phyloP scores from a whole-genome alignment of 352 stramenopile genomes.

The Globisporangium cystogenes region DNA sequence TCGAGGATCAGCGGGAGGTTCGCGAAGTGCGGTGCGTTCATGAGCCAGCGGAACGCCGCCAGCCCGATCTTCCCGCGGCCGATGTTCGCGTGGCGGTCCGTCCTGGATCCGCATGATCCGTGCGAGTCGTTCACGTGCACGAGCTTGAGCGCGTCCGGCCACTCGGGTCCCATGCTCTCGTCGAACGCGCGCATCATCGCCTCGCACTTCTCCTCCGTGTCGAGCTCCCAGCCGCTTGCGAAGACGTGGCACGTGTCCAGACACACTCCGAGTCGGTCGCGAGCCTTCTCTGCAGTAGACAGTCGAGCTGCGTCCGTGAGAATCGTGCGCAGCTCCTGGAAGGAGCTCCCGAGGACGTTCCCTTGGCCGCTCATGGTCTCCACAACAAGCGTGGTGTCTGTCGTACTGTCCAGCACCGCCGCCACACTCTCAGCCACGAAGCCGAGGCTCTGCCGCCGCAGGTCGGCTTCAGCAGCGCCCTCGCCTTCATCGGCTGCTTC shows the following conservation, averaged over 20 bases:
- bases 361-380: constrained; percentile 46
- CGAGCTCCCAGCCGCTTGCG: constrained; percentile 23
- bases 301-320: constrained; percentile 15
- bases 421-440: constrained; percentile 27
- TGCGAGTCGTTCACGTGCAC: constrained; percentile 48
- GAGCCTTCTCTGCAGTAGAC: neutral
- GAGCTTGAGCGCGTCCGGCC: constrained; percentile 29
- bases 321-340: constrained; percentile 29
- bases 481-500: constrained; percentile 3
- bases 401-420: constrained; percentile 19
- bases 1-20: constrained; percentile 42
- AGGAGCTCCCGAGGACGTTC: constrained; percentile 27
- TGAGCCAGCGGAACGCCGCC: constrained; percentile 29
- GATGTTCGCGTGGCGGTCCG: constrained; percentile 41
- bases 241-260: constrained; percentile 43
- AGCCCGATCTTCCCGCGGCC: constrained; percentile 25
- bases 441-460: constrained; percentile 13
- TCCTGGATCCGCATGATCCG: constrained; percentile 17
- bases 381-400: constrained; percentile 24
- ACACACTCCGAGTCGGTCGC: constrained; percentile 26
- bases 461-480: neutral
- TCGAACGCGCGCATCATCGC: constrained; percentile 28
- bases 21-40: constrained; percentile 31
- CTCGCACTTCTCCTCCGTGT: constrained; percentile 20
- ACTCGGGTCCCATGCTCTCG: constrained; percentile 17